Conservation (phyloP, 2,329 filamentous ascomycete genomes). For the Colletotrichum sp. region DNA sequence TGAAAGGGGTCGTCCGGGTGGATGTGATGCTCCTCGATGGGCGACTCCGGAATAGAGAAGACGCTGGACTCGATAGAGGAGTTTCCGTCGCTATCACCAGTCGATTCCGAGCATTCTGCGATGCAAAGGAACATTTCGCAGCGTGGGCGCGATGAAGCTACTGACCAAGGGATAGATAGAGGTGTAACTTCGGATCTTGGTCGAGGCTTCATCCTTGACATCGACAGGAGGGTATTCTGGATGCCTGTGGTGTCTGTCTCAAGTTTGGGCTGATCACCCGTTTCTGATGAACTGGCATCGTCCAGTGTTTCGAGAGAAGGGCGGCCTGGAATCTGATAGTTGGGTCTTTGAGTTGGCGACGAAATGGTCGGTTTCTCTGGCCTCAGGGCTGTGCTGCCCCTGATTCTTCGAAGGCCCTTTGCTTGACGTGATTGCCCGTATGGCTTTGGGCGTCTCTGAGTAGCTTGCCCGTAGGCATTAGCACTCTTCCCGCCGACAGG, state of each 20-base stretch:
- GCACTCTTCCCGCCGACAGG: background rate
- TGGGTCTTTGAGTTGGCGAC: background rate
- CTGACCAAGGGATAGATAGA: background rate
- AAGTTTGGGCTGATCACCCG: background rate
- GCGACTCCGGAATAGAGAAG: constrained; percentile 1
- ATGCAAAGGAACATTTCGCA: background rate
- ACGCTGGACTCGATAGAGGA: constrained; percentile 3
- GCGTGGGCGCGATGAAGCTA: background rate
- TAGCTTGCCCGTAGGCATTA: too few species aligned
- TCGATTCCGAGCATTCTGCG: background rate
- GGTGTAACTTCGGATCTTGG: background rate
- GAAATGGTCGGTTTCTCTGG: background rate
- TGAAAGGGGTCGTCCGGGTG: background rate
- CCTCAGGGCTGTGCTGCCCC: background rate
- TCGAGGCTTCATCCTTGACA: background rate
- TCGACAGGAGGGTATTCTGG: background rate
- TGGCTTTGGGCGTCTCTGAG: background rate
- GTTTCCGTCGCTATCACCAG: background rate
- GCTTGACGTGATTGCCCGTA: background rate
- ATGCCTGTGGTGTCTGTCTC: background rate
- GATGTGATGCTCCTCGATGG: background rate
- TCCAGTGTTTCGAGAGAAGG: too few species aligned
- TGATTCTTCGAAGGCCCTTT: background rate
- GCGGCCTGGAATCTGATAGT: background rate
- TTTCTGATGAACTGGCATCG: background rate